phyloP scores from a whole-genome alignment of 352 stramenopile species.

The Globisporangium viniferum region DNA sequence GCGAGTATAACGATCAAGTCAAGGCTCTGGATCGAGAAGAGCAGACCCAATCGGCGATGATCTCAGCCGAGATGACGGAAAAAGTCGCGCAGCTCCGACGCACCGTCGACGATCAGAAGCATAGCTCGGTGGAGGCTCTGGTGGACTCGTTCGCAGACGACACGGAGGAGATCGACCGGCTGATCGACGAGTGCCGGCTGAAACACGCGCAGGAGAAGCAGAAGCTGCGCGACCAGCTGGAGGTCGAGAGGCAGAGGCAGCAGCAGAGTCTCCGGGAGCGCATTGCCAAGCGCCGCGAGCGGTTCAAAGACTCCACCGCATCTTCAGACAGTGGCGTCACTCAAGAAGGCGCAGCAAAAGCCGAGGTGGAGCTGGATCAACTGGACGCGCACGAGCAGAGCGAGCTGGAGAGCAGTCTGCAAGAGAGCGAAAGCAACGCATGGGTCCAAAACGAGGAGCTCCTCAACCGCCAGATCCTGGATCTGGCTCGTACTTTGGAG shows the following conservation, averaged over 20 bases:
- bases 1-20: background rate
- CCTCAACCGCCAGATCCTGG: background rate
- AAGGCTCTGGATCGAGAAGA: constrained; percentile 22
- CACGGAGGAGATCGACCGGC: constrained; percentile 19
- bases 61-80: constrained; percentile 20
- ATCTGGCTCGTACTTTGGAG: constrained; percentile 5
- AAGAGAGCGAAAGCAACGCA: constrained; percentile 4
- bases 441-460: background rate
- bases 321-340: background rate
- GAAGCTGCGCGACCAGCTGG: constrained; percentile 17
- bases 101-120: constrained; percentile 12
- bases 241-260: constrained; percentile 29
- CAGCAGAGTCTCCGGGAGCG: constrained; percentile 27
- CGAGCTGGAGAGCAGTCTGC: constrained; percentile 1
- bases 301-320: background rate
- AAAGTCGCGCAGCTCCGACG: constrained; percentile 17
- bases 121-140: constrained; percentile 17
- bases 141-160: constrained; percentile 12
- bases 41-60: constrained; percentile 8
- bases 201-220: constrained; percentile 19
- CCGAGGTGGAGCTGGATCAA: background rate
- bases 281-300: constrained; percentile 22
- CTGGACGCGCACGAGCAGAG: constrained; percentile 7
- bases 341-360: background rate
- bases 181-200: constrained; percentile 19